Percentiles rank a stretch among this genome's conserved stretches.
These are phyloP conservation scores for Phlebopus sp. DNA, from an alignment of 1,284 basidiomycete genomes.

Conservation along the genomic window DNA sequence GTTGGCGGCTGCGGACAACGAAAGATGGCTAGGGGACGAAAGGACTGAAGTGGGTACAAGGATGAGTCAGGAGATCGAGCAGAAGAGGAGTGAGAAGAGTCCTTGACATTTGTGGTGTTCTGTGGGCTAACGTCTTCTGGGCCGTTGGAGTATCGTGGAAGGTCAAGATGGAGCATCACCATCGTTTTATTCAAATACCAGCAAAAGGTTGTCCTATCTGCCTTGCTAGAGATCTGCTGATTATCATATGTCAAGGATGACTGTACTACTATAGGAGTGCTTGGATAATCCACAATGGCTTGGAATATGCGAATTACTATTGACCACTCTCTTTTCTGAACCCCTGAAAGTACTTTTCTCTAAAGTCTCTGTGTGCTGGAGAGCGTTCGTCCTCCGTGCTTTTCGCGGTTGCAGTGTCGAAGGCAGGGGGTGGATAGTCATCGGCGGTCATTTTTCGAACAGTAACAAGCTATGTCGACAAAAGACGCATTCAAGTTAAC, in stretches of 20 bases:
- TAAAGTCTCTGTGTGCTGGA: constrained; percentile 77
- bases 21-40: not conserved
- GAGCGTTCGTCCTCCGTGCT: constrained; percentile 36
- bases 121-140: too few relatives aligned
- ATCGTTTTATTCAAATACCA: too few relatives aligned
- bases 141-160: too few relatives aligned
- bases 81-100: not conserved
- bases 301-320: not conserved
- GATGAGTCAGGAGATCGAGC: not conserved
- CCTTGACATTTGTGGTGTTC: not conserved
- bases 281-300: too few relatives aligned
- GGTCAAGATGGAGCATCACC: too few relatives aligned
- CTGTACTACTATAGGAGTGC: too few relatives aligned
- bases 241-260: too few relatives aligned
- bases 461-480: constrained; percentile 71
- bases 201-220: too few relatives aligned
- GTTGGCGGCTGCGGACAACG: not conserved
- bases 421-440: constrained; percentile 50
- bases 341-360: constrained; percentile 78
- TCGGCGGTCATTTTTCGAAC: constrained; percentile 68
- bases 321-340: constrained; percentile 48
- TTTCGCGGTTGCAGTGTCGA: constrained; percentile 30
- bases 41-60: not conserved
- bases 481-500: not conserved
- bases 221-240: too few relatives aligned